Base-by-base conservation (phyloP, 2,329 filamentous ascomycete species). In the Stagonosporopsis vannaccii region DNA sequence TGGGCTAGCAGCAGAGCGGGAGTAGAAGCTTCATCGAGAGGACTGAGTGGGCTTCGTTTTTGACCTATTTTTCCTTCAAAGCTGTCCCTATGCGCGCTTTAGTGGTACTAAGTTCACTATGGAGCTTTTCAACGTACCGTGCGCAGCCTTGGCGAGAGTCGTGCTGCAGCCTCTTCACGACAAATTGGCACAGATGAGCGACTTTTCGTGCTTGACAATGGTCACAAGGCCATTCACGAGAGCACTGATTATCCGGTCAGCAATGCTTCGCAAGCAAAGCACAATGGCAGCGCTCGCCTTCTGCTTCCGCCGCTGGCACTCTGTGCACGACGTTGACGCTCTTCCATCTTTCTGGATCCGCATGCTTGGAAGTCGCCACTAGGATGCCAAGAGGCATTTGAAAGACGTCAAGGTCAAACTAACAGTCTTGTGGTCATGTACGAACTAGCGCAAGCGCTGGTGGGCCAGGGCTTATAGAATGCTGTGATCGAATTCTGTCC, bases 261-360 rank as follows among this genome's bases (percentile, higher is more conserved):
- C 30, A 41, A 53, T 13, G 41, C 19, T 23, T 46, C 13, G 15
- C 30, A 56, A 37, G 13, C 13, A 45, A n/a, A 19, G 36, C 42
- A 37, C 46, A 28, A 40, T 40, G 15, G 8, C 33, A 30, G 36
- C 32, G 58, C 51, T 37, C 51, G 76, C 79, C 75, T 81, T 82
- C 60, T 83, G 81, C 66, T 83, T 83, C 37, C 80, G 77, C 8
- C 81, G 76, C 58, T 81, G 80, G 60, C 81, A 83, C 62, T 83
- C 80, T 2, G 77, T 74, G 66, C 80, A 83, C 4, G 80, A 73
- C 7, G 59, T 67, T 7, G 62, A 61, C 2, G 65, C 54, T 33
- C 64, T 67, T 39, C 56, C 68, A 6, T 73, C 67, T 39, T 70
- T 73, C 9, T 58, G 51, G 11, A 51, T 9, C 44, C 71, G 63